phyloP scores from a whole-genome alignment of 257 asterid species.

The Datura wrightii region DNA sequence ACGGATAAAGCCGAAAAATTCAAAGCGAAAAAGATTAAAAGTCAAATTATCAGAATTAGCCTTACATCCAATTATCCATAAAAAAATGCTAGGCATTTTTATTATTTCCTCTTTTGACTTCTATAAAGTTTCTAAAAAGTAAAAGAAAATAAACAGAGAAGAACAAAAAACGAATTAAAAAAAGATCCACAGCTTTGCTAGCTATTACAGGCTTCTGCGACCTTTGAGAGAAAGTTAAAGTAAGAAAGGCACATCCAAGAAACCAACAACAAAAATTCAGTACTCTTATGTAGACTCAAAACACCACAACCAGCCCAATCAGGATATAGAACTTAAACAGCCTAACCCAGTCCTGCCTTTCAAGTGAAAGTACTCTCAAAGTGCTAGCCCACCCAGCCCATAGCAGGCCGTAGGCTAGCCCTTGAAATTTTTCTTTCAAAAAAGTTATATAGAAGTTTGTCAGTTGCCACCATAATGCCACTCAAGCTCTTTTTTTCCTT shows the following conservation, averaged over 20 bases:
- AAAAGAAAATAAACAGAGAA: not conserved
- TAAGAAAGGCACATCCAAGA: not conserved
- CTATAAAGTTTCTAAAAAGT: not conserved
- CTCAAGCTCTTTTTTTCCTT: not conserved
- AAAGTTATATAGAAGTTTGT: not conserved
- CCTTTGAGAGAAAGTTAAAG: not conserved
- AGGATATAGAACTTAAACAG: constrained; percentile 1
- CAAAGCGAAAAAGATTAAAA: not conserved
- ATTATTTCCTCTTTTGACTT: not conserved
- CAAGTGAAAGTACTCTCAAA: constrained; percentile 20
- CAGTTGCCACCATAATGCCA: not conserved
- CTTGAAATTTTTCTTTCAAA: constrained; percentile 13
- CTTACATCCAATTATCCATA: not conserved
- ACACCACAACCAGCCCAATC: not conserved
- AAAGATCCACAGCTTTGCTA: not conserved
- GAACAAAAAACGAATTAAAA: not conserved
- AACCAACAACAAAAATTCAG: constrained; percentile 1
- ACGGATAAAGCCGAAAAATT: not conserved
- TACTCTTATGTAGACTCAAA: not conserved
- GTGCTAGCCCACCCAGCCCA: not conserved
- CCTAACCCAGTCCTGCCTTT: not conserved
- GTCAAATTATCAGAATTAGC: not conserved
- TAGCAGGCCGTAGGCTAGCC: constrained; percentile 17
- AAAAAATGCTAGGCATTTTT: not conserved
- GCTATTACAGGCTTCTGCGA: not conserved